These are phyloP conservation scores for Stagonosporopsis tanaceti DNA, from an alignment of 2,329 filamentous ascomycete species.

Conservation along the genomic window DNA sequence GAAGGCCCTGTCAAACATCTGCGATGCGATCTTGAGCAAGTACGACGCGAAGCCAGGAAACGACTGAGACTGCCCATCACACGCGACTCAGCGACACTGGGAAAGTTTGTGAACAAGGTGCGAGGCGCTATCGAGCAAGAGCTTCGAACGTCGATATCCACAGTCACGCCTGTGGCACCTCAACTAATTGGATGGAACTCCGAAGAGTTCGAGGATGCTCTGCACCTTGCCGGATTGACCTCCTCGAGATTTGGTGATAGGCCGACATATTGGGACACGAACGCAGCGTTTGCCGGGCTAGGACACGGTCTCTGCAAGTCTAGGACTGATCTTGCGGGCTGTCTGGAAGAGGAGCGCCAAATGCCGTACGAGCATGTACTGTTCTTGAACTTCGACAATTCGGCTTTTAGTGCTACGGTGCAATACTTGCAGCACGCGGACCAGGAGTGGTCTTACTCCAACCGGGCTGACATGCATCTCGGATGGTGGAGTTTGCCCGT, in stretches of 20 bases:
- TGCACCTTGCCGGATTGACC: constrained; percentile 26
- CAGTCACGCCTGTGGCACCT: constrained; percentile 30
- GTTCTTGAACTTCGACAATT: constrained; percentile 38
- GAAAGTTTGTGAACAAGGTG: constrained; percentile 26
- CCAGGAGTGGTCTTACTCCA: constrained; percentile 16
- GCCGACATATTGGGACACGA: constrained; percentile 27
- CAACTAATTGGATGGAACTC: constrained; percentile 16
- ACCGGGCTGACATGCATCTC: constrained; percentile 23
- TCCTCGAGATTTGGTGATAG: constrained; percentile 10
- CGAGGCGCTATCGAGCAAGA: constrained; percentile 26
- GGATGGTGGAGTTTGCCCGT: constrained; percentile 40
- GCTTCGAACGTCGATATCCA: constrained; percentile 20
- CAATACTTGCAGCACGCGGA: constrained; percentile 21
- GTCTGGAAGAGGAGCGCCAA: constrained; percentile 15
- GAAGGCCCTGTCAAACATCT: constrained; percentile 14
- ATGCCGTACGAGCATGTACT: constrained; percentile 27
- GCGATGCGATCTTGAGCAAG: constrained; percentile 11
- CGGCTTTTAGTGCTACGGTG: constrained; percentile 34
- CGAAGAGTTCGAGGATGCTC: constrained; percentile 27
- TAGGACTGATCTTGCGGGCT: constrained; percentile 8
- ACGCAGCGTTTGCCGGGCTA: constrained; percentile 30
- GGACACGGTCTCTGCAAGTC: constrained; percentile 27
- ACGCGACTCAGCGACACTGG: constrained; percentile 27
- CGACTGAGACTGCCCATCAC: constrained; percentile 23
- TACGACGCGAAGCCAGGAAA: constrained; percentile 16